Conservation (phyloP, 179 eudicot species). For the Sideroxylon spinosum region DNA sequence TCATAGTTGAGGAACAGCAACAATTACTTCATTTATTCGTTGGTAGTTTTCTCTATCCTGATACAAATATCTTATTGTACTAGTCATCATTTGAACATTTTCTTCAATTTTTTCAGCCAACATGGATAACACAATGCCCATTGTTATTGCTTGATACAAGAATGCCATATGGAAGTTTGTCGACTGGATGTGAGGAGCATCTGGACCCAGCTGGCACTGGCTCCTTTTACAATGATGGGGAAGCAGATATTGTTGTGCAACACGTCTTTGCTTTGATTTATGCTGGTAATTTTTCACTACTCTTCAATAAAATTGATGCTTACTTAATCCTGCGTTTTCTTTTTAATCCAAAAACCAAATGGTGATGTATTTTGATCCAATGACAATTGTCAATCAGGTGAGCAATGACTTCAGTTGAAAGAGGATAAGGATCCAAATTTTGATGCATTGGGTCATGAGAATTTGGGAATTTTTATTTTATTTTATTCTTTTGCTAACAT, state of each 20-base stretch:
- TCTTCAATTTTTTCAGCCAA: slow-evolving; percentile 45
- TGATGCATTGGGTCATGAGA: not conserved
- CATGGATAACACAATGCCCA: slow-evolving; percentile 83
- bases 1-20: too few species aligned
- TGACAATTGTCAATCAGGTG: not conserved
- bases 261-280: slow-evolving; percentile 68
- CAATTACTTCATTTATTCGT: not conserved
- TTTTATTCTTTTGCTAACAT: not conserved
- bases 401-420: not conserved
- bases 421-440: not conserved
- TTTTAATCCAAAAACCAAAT: not conserved
- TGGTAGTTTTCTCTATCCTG: not conserved
- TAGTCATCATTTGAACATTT: slow-evolving; percentile 17
- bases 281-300: slow-evolving; percentile 43
- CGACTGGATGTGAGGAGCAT: slow-evolving; percentile 78
- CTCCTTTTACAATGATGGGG: slow-evolving; percentile 89
- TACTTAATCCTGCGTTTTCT: not conserved
- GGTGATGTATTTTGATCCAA: not conserved
- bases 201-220: slow-evolving; percentile 97
- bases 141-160: slow-evolving; percentile 80
- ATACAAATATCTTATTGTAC: not conserved
- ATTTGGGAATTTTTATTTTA: not conserved
- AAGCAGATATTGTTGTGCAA: slow-evolving; percentile 70
- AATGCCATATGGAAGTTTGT: slow-evolving; percentile 70
- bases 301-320: not conserved